These are phyloP conservation scores for Grosmannia penicillata DNA, from an alignment of 2,329 filamentous ascomycete species.

Conservation along the genomic window DNA sequence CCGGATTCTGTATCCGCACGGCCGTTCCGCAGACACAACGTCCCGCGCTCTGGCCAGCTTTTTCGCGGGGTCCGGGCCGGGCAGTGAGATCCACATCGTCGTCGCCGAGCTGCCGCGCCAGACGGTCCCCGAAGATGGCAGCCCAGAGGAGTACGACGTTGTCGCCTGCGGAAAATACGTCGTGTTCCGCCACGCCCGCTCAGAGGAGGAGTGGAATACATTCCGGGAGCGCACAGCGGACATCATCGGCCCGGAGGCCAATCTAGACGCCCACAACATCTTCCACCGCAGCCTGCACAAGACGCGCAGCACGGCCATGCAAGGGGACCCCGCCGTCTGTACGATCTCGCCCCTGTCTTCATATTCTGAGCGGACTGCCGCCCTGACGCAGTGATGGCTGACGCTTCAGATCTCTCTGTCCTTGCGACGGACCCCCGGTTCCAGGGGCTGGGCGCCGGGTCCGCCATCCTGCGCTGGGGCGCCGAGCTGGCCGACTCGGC, in stretches of 20 bases:
- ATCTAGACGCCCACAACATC: slow-evolving; percentile 10
- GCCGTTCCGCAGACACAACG: no score
- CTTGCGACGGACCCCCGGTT: slow-evolving; percentile 12
- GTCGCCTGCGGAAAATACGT: slow-evolving; percentile 17
- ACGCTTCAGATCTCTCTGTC: slow-evolving; percentile 13
- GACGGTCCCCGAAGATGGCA: neutral
- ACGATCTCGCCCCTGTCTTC: no score
- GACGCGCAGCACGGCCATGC: slow-evolving; percentile 8
- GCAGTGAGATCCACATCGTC: slow-evolving; percentile 7
- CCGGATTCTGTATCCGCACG: slow-evolving; percentile 13
- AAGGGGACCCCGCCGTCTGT: slow-evolving; percentile 15
- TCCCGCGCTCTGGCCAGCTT: slow-evolving; percentile 9
- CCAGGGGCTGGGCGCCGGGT: slow-evolving; percentile 15
- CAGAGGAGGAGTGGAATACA: slow-evolving; percentile 14
- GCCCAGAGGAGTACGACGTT: slow-evolving; percentile 12
- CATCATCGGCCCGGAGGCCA: slow-evolving; percentile 11
- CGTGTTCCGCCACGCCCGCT: slow-evolving; percentile 10
- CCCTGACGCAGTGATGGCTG: no score
- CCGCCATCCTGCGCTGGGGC: slow-evolving; percentile 15
- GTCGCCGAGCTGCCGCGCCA: slow-evolving; percentile 14
- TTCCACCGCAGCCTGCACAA: slow-evolving; percentile 14
- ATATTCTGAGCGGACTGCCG: no score
- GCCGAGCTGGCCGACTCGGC: slow-evolving; percentile 14
- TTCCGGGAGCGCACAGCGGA: slow-evolving; percentile 6
- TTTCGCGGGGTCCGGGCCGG: neutral